Evolutionary conservation across 225 moss, liverwort and hornwort genomes (phyloP).

Genomic region (Anthoceros angustus): DNA sequence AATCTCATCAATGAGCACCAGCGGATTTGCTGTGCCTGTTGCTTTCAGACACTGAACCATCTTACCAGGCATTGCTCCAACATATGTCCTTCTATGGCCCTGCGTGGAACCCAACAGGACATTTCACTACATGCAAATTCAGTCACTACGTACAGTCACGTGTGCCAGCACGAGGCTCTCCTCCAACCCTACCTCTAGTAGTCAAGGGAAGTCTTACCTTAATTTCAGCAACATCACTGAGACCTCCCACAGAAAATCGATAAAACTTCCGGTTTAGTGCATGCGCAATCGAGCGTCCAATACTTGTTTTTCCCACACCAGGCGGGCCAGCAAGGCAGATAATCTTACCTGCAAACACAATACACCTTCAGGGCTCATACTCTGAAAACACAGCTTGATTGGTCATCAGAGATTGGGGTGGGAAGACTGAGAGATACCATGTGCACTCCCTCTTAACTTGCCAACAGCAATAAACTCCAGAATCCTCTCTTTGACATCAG

Average conservation of each 20-base stretch:
- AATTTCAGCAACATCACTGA: conserved; percentile 95
- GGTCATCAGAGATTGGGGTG: not conserved
- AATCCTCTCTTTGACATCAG: conserved; percentile 88
- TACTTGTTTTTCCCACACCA: conserved; percentile 96
- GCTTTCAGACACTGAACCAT: conserved; percentile 97
- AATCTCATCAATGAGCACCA: conserved; percentile 93
- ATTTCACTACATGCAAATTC: not conserved
- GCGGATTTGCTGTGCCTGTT: conserved; percentile 75
- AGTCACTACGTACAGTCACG: not conserved
- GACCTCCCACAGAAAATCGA: conserved; percentile 92
- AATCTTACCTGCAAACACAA: conserved; percentile 57
- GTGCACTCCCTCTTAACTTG: conserved; percentile 79
- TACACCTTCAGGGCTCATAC: not conserved
- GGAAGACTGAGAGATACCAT: conserved; percentile 34
- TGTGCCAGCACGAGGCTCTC: not conserved
- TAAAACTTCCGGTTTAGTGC: conserved; percentile 88
- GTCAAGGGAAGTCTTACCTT: conserved; percentile 31
- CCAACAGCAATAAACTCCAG: conserved; percentile 97
- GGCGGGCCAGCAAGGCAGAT: conserved; percentile 97
- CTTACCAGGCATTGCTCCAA: conserved; percentile 99
- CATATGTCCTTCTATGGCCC: conserved; percentile 97
- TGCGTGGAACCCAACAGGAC: conserved; percentile 10
- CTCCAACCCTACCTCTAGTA: not conserved
- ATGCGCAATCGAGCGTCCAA: conserved; percentile 96
- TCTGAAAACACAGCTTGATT: not conserved